phyloP scores from a whole-genome alignment of 1,139 yeast genomes.

The Fermentozyma sake region DNA sequence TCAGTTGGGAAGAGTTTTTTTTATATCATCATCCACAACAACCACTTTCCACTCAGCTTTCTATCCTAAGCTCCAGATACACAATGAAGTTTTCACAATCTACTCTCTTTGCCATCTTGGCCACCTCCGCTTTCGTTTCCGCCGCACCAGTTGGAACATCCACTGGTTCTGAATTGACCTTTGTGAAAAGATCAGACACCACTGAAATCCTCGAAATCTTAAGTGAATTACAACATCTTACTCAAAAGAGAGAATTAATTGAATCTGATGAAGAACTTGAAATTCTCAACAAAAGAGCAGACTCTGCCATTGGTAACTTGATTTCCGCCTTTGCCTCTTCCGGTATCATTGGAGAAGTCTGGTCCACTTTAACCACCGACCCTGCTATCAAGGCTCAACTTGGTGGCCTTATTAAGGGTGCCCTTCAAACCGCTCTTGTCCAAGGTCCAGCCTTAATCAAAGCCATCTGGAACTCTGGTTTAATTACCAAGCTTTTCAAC shows the following conservation, averaged over 20 bases:
- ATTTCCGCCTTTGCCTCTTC: constrained; percentile 35
- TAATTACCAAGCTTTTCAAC: constrained; percentile 31
- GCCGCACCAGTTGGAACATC: constrained; percentile 35
- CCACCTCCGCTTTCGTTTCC: constrained; percentile 33
- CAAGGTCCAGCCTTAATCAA: constrained; percentile 42
- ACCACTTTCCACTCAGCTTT: constrained; percentile 2
- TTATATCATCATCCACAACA: constrained; percentile 3
- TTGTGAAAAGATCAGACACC: constrained; percentile 36
- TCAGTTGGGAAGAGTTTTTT: not conserved
- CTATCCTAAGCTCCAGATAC: constrained; percentile 3
- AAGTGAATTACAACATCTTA: constrained; percentile 28
- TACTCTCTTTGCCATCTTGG: constrained; percentile 40
- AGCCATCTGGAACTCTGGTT: constrained; percentile 44
- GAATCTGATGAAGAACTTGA: constrained; percentile 23
- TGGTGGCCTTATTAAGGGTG: constrained; percentile 25
- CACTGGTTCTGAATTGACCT: constrained; percentile 14
- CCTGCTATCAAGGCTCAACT: constrained; percentile 24
- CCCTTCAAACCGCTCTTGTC: constrained; percentile 33
- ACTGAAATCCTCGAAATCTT: constrained; percentile 32
- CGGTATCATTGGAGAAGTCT: constrained; percentile 37
- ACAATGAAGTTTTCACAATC: constrained; percentile 43
- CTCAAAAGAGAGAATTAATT: constrained; percentile 31
- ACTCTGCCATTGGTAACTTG: constrained; percentile 32
- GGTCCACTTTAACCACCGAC: constrained; percentile 33
- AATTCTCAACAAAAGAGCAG: constrained; percentile 37